Evolutionary conservation across 2,329 filamentous ascomycete genomes (phyloP), one percentile per base, ranked within the genome.

Genomic region (Aspergillus luchuensis): DNA sequence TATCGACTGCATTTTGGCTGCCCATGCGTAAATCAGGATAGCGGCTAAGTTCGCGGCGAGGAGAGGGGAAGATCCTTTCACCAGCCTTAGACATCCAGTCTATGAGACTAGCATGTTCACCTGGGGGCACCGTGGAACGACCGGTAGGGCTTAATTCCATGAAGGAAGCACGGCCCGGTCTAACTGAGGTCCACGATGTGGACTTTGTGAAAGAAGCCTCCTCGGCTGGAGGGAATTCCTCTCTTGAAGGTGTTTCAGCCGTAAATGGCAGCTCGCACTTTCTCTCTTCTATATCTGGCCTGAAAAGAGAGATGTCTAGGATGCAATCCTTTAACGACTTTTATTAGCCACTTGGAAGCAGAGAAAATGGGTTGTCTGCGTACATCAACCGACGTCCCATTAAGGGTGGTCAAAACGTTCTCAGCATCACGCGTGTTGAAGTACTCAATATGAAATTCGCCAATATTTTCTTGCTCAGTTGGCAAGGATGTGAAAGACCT

Each of bases 1-100:
- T 70, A 62, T 80, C 78, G 38, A 81, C 78, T 41, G 76, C 69
- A 60, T 81, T 80, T 63, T 81, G 79, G 56, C 77, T 77, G 45
- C 64, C 73, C 36, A 68, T 58, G 17, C 74, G 71, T 49, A 68
- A 54, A 51, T 76, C 73, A 33, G 67, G 58, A 51, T 69, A 71
- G 10, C 67, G 71, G 48, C 59, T 57, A 33, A 67, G 53, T 30
- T 72, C 71, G 56, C 67, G 69, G 21, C 69, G 71, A 19, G 72
- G 69, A 28, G 73, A 69, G 49, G 67, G 67, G 49, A 71, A 63
- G 39, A 72, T 65, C 21, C 64, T 66, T 49, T 74, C 69, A 23
- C 73, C 74, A 49, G 63, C 56, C 55, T 62, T 69, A 21, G 68
- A 68, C 67, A 71, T 70, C 73, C 72, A 74, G 41, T 70, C 68